Conservation (phyloP, 2,329 filamentous ascomycete genomes). For the Cordyceps pruinosa region DNA sequence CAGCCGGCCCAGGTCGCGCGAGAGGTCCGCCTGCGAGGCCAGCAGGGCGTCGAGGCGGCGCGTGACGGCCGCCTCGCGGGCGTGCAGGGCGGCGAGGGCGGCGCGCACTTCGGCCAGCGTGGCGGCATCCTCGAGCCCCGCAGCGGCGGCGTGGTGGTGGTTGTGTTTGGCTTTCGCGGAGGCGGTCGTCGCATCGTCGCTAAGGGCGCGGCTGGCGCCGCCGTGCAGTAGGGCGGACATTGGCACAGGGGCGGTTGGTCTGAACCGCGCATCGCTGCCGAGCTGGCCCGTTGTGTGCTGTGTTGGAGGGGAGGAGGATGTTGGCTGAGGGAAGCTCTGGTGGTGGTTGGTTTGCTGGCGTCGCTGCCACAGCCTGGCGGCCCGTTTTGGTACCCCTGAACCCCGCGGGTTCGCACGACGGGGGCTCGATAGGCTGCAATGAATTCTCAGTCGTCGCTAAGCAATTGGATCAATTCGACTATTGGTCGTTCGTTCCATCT, state of each 20-base stretch:
- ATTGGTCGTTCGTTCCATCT: no score
- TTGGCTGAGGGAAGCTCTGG: neutral
- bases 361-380: neutral
- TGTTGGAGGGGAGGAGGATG: neutral
- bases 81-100: constrained; percentile 66
- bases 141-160: constrained; percentile 14
- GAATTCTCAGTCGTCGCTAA: no score
- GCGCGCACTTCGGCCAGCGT: constrained; percentile 74
- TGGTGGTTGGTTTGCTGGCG: neutral
- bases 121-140: constrained; percentile 59
- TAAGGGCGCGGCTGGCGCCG: constrained; percentile 28
- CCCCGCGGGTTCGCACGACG: neutral
- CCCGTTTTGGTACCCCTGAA: no score
- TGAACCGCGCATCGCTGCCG: constrained; percentile 36
- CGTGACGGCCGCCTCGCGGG: constrained; percentile 68
- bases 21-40: constrained; percentile 77
- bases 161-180: constrained; percentile 6
- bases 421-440: no score
- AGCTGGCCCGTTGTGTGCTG: constrained; percentile 1
- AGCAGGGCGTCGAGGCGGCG: constrained; percentile 69
- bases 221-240: constrained; percentile 44
- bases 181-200: constrained; percentile 22
- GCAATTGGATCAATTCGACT: no score
- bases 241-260: constrained; percentile 32
- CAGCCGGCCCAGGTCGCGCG: constrained; percentile 77